Conservation (phyloP, 139 green algal species). For the Chlamydomonas sp. region DNA sequence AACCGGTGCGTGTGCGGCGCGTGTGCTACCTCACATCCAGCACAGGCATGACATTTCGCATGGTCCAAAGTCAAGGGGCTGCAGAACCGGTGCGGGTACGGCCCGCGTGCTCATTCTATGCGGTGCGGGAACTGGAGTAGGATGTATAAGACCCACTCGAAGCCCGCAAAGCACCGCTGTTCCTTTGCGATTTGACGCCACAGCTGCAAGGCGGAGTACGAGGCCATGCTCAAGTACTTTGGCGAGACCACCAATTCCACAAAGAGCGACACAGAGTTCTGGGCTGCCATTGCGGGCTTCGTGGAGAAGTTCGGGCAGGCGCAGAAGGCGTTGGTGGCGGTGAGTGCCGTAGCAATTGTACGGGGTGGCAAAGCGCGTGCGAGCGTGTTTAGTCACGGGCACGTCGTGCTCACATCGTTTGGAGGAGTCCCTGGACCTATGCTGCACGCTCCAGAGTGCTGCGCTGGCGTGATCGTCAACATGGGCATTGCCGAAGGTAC, state of each 20-base stretch:
- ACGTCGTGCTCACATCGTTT: background rate
- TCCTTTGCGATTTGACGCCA: background rate
- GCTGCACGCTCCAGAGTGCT: too few species aligned
- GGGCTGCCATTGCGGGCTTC: conserved; percentile 38
- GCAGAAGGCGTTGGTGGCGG: conserved; percentile 29
- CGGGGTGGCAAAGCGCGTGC: background rate
- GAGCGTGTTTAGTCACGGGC: background rate
- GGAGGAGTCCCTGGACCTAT: too few species aligned
- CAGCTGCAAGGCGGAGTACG: conserved; percentile 32
- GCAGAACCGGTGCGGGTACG: too few species aligned
- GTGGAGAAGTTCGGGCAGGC: conserved; percentile 42
- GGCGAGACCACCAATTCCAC: conserved; percentile 56
- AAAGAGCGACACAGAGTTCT: conserved; percentile 51
- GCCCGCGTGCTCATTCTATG: too few species aligned
- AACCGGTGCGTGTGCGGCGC: background rate
- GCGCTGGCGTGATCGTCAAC: too few species aligned
- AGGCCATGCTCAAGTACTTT: conserved; percentile 50
- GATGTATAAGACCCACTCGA: too few species aligned
- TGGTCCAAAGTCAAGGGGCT: too few species aligned
- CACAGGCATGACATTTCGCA: too few species aligned
- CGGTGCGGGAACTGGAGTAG: too few species aligned
- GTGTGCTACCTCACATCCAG: background rate
- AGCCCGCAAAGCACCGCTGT: background rate
- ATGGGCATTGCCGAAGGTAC: too few species aligned
- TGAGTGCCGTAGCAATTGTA: background rate